Evolutionary conservation across 169 alveolate species (phyloP), one percentile per base, ranked within the genome.

Genomic region (Plasmodium knowlesi): DNA sequence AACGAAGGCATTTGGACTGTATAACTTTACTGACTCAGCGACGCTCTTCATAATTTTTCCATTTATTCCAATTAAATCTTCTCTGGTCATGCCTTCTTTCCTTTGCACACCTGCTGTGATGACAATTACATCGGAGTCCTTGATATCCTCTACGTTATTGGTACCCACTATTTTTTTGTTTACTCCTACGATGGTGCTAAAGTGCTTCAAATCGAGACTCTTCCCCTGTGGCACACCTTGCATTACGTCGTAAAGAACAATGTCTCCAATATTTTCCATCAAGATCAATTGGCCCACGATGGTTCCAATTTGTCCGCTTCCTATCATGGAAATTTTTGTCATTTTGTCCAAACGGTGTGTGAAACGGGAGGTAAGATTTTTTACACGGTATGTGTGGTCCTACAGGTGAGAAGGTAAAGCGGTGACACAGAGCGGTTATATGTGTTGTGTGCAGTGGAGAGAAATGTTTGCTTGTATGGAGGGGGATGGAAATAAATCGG

Each of bases 21-120:
- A 93, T 81, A 93, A 92, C 74, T 96, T 95, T 46, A 97, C 96
- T 72, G 97, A 96, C 93, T 97, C 98, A 41, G 97, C 98, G 19
- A 97, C 97, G 25, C 96, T 94, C 78, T 94, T 95, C 81, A 97
- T 93, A 54, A 97, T 97, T 84, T 96, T 96, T 54, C 97, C 96
- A 92, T 97, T 97, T 4, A 93, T 82, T 5, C 96, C 96, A 1
- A 97, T 95, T 34, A 97, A 91, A 84, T 97, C 98, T 81, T 96
- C 97, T 89, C 98, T 95, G 19, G 95, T 96, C 98, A 96, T 96
- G 46, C 96, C 97, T 14, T 97, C 98, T 50, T 97, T 95, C 95
- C 96, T 94, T 46, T 95, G 96, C 12, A 96, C 83, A 34, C 98
- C 98, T 32, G 98, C 98, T 25, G 98, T 96, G 79, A 97, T 96